These are phyloP conservation scores for Alternaria metachromatica DNA, from an alignment of 2,329 filamentous ascomycete species.

Conservation along the genomic window DNA sequence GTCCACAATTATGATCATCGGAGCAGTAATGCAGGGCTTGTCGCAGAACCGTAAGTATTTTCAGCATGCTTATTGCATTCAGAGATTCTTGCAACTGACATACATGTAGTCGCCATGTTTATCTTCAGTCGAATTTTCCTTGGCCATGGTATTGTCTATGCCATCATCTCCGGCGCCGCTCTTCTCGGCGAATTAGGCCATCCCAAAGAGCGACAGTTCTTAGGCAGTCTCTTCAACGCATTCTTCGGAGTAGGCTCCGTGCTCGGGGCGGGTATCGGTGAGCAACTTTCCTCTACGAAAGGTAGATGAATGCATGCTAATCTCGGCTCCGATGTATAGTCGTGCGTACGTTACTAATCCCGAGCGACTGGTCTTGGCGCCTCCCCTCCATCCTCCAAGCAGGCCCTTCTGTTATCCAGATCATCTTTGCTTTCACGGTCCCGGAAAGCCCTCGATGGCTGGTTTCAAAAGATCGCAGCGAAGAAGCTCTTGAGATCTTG, in stretches of 20 bases:
- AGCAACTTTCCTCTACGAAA: background rate
- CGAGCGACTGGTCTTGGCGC: constrained; percentile 70
- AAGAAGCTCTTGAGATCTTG: constrained; percentile 67
- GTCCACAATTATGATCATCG: constrained; percentile 61
- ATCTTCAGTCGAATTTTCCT: constrained; percentile 67
- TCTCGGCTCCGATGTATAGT: constrained; percentile 39
- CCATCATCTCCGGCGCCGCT: constrained; percentile 69
- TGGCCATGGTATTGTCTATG: constrained; percentile 71
- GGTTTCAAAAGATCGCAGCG: constrained; percentile 66
- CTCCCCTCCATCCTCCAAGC: constrained; percentile 70
- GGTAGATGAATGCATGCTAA: background rate
- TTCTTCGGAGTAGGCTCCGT: constrained; percentile 67
- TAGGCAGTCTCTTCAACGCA: constrained; percentile 73
- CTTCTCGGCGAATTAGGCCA: constrained; percentile 71
- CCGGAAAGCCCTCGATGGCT: constrained; percentile 73
- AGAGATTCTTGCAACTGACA: background rate
- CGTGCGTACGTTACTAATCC: constrained; percentile 66
- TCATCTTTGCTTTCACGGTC: constrained; percentile 66
- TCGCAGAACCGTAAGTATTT: constrained; percentile 48
- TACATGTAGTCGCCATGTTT: constrained; percentile 55
- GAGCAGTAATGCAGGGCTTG: constrained; percentile 64
- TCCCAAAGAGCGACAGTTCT: constrained; percentile 69
- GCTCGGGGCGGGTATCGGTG: constrained; percentile 62
- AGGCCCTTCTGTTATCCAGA: constrained; percentile 66
- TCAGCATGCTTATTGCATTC: too few relatives aligned